Percentiles rank a stretch among this genome's conserved stretches.
Conservation (phyloP, 164 flowering plant species). For the Kingdonia uniflora region DNA sequence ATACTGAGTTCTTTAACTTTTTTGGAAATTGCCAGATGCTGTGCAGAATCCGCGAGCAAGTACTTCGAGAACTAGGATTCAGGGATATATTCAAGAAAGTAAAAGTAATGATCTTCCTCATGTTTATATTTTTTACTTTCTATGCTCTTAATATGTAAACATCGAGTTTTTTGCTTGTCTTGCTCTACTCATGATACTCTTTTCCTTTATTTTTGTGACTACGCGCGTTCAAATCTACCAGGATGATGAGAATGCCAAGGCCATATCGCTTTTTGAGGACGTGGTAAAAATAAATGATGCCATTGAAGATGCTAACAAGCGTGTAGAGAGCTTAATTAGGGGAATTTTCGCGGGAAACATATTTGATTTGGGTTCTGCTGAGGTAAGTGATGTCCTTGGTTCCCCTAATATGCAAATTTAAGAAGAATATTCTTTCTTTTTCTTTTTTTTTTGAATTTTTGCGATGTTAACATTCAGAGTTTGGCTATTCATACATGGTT, state of each 20-base stretch:
- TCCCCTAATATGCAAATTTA: no score
- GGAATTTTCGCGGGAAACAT: constrained; percentile 99
- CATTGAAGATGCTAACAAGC: constrained; percentile 68
- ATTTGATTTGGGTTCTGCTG: constrained; percentile 97
- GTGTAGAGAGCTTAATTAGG: constrained; percentile 73
- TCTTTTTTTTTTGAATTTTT: no score
- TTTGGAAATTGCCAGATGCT: constrained; percentile 44
- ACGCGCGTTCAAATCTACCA: constrained; percentile 12
- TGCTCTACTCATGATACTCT: no score
- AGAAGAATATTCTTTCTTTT: background rate
- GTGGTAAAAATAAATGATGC: constrained; percentile 81
- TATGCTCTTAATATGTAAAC: no score
- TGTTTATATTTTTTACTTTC: no score
- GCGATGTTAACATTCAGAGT: no score
- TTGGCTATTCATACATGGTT: no score
- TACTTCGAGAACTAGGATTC: constrained; percentile 92
- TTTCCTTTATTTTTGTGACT: background rate
- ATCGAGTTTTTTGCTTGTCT: no score
- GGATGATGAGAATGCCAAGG: constrained; percentile 99
- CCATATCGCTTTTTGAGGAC: constrained; percentile 61
- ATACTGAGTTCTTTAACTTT: constrained; percentile 5
- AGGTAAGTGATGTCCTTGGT: constrained; percentile 33
- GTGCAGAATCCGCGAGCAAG: constrained; percentile 85
- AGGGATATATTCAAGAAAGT: constrained; percentile 93
- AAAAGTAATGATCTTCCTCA: constrained; percentile 40